These are phyloP conservation scores for Geotrichum histeridarum DNA, from an alignment of 1,139 yeast species.

Conservation along the genomic window DNA sequence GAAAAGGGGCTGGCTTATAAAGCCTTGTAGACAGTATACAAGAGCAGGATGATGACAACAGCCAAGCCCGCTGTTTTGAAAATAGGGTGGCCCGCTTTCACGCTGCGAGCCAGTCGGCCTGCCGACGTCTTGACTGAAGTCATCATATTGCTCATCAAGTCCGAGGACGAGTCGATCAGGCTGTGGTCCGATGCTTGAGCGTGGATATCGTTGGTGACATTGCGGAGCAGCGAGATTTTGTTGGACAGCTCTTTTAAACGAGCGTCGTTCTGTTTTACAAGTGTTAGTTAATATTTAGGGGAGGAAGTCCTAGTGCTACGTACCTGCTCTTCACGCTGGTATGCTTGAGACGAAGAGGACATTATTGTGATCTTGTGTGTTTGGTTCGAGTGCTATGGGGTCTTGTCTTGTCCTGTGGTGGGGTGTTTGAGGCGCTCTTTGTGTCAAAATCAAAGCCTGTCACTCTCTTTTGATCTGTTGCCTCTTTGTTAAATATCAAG, in stretches of 20 bases:
- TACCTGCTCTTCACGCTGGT: slow-evolving; percentile 21
- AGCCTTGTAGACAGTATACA: slow-evolving; percentile 51
- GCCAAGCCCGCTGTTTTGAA: slow-evolving; percentile 57
- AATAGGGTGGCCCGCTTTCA: slow-evolving; percentile 52
- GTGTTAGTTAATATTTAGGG: neutral
- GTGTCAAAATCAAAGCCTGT: too few relatives aligned
- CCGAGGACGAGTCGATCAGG: slow-evolving; percentile 46
- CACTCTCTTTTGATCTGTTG: too few relatives aligned
- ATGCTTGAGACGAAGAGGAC: slow-evolving; percentile 18
- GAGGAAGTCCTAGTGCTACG: neutral
- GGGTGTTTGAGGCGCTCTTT: neutral
- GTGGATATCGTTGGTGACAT: slow-evolving; percentile 60
- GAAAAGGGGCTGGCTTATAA: neutral
- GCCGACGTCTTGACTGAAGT: slow-evolving; percentile 63
- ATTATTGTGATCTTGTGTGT: neutral
- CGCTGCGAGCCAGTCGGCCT: slow-evolving; percentile 56
- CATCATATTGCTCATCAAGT: slow-evolving; percentile 54
- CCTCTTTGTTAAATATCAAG: too few relatives aligned
- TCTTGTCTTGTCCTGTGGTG: neutral
- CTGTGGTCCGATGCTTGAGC: slow-evolving; percentile 55
- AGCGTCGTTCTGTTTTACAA: slow-evolving; percentile 48
- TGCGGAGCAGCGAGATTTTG: slow-evolving; percentile 55
- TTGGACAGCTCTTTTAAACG: slow-evolving; percentile 56
- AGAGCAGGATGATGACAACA: slow-evolving; percentile 54
- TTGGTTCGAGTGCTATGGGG: neutral